phyloP scores from a whole-genome alignment of 2,329 filamentous ascomycete species.

The Orbilia ellipsospora region DNA sequence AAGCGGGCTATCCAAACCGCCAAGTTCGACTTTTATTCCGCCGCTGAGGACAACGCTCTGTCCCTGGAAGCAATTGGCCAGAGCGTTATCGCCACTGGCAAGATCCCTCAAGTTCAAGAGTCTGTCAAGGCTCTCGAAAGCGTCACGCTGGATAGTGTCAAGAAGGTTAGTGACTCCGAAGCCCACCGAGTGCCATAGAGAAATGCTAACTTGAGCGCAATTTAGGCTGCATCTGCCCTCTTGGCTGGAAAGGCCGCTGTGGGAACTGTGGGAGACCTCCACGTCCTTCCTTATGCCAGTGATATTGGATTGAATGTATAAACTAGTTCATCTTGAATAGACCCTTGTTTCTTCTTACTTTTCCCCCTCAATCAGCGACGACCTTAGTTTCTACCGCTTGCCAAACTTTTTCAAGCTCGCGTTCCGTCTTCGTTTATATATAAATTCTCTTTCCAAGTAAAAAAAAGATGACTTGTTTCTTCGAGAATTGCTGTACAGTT shows the following conservation, averaged over 20 bases:
- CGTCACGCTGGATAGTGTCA: slow-evolving; percentile 85
- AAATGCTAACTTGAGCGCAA: not conserved
- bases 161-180: slow-evolving; percentile 73
- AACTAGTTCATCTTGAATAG: slow-evolving; percentile 32
- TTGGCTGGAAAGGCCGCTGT: slow-evolving; percentile 90
- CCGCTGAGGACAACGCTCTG: slow-evolving; percentile 79
- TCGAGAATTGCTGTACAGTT: slow-evolving; percentile 53
- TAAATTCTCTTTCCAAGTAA: slow-evolving; percentile 5
- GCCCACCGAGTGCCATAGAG: not conserved
- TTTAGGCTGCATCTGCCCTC: slow-evolving; percentile 85
- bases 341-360: slow-evolving; percentile 21
- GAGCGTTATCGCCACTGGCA: slow-evolving; percentile 81
- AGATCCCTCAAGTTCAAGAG: slow-evolving; percentile 84
- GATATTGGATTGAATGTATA: slow-evolving; percentile 96
- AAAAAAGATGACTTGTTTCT: slow-evolving; percentile 32
- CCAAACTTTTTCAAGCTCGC: slow-evolving; percentile 21
- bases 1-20: slow-evolving; percentile 91
- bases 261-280: slow-evolving; percentile 89
- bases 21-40: slow-evolving; percentile 90
- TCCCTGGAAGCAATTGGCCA: slow-evolving; percentile 86
- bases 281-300: slow-evolving; percentile 88
- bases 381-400: slow-evolving; percentile 5
- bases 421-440: not conserved
- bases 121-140: slow-evolving; percentile 80
- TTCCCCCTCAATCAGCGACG: slow-evolving; percentile 20